Evolutionary conservation across 2,329 filamentous ascomycete genomes (phyloP), one percentile per base, ranked within the genome.

Genomic region (Ambrosiella xylebori): DNA sequence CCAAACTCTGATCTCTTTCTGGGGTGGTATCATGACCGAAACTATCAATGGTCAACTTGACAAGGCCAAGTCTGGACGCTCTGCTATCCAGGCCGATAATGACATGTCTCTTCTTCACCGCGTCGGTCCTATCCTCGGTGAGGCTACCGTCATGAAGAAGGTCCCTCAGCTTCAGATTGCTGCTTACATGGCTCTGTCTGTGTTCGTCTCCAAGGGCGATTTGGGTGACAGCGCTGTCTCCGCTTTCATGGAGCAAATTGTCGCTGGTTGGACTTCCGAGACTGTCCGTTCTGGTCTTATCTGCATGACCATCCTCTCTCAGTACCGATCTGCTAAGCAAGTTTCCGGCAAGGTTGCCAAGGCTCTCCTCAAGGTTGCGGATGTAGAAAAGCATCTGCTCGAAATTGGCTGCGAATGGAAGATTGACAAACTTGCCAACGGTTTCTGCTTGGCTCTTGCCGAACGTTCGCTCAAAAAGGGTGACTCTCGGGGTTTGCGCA

Each of bases 181-280:
- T 13, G 90, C 86, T 59, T 97, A 95, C 68, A 95, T 96, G 85
- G 82, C 95, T 17, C 78, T 90, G 58, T 81, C 88, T 6, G 82
- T 97, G 54, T 78, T 97, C 61, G 89, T 88, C 6, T 83, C 87
- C 54, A 95, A 95, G 69, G 83, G 85, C 0, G 77, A 80, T 53
- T 76, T 97, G 12, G 81, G 86, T 52, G 89, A 97, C 64, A 79
- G 79, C 59, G 80, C 90, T 1, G 74, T 97, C n/a, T 82, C 86
- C 57, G 83, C 84, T 1, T 77, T 98, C 65, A 95, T 97, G 88
- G 87, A 95, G 65, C 88, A 90, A 62, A 80, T 95, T 39, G 84
- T 86, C 7, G 72, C 77, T 36, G 87, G 86, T 7, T 94, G 88
- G 82, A 85, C 81, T 1, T 71, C 75, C 49, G 84, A 89, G 61